Percentiles rank a stretch among this genome's conserved stretches.
Conservation (phyloP, 345 rosid species). For the Kandelia obovata region DNA sequence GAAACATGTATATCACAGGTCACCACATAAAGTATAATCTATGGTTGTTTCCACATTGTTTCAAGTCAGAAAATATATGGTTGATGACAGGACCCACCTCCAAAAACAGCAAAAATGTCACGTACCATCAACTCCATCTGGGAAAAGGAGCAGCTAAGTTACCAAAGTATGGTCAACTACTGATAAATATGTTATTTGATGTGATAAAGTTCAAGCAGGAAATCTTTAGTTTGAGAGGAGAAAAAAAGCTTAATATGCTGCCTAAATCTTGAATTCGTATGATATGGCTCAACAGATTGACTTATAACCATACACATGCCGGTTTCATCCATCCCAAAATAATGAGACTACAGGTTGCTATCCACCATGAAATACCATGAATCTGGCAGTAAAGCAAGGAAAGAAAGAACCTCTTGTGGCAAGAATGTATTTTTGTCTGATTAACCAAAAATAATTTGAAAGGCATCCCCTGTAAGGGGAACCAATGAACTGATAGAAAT, state of each 20-base stretch:
- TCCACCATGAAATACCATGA: too few species aligned
- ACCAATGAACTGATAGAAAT: too few species aligned
- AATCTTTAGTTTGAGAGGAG: not conserved
- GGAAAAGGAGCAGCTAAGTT: slow-evolving; percentile 70
- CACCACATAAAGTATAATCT: slow-evolving; percentile 5
- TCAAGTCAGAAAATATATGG: slow-evolving; percentile 23
- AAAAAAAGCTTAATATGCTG: not conserved
- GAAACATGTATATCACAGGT: not conserved
- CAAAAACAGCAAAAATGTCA: slow-evolving; percentile 69
- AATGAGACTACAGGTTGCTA: too few species aligned
- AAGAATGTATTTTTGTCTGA: too few species aligned
- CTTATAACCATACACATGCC: not conserved
- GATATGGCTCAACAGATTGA: too few species aligned
- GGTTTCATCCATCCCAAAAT: not conserved
- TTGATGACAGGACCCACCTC: slow-evolving; percentile 65
- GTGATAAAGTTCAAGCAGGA: slow-evolving; percentile 18
- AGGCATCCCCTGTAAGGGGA: too few species aligned
- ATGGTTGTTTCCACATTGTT: slow-evolving; percentile 8
- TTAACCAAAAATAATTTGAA: too few species aligned
- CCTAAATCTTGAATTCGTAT: not conserved
- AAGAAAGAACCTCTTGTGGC: too few species aligned
- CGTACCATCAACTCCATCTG: slow-evolving; percentile 98
- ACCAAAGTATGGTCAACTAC: slow-evolving; percentile 29
- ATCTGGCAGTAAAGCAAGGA: too few species aligned
- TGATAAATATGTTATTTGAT: slow-evolving; percentile 14